These are phyloP conservation scores for Collybia sordida DNA, from an alignment of 768 basidiomycete genomes.

Conservation along the genomic window DNA sequence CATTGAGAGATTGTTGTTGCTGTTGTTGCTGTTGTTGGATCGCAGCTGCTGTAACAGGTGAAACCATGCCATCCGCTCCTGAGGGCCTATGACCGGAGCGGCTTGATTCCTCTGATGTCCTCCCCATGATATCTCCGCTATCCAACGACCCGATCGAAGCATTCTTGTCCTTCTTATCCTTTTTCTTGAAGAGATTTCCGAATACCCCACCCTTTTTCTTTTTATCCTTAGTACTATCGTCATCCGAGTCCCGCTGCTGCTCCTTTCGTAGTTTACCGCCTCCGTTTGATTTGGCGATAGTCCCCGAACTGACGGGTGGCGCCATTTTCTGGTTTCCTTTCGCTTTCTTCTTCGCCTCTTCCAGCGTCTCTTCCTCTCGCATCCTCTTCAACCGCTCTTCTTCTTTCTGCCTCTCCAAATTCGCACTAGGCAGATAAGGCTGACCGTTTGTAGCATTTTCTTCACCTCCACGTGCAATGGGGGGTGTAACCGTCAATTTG, in stretches of 20 bases:
- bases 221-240: constrained; percentile 42
- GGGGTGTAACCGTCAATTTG: constrained; percentile 76
- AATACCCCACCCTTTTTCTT: constrained; percentile 78
- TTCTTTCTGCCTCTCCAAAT: constrained; percentile 21
- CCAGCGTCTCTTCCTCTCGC: constrained; percentile 41
- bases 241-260: constrained; percentile 27
- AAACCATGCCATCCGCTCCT: constrained; percentile 35
- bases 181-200: constrained; percentile 74
- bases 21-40: constrained; percentile 60
- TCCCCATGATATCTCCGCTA: constrained; percentile 39
- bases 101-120: constrained; percentile 65
- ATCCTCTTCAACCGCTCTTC: constrained; percentile 46
- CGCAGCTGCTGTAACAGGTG: constrained; percentile 52
- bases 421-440: constrained; percentile 32
- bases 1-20: constrained; percentile 23
- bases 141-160: constrained; percentile 50
- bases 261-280: constrained; percentile 45
- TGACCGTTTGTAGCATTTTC: constrained; percentile 21
- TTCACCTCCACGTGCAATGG: constrained; percentile 59
- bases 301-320: constrained; percentile 43
- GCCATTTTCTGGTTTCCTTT: constrained; percentile 54
- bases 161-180: constrained; percentile 71
- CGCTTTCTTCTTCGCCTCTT: constrained; percentile 43
- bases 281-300: constrained; percentile 24
- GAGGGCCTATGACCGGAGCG: constrained; percentile 47